phyloP scores from a whole-genome alignment of 805 yeast genomes.

The Candida manassasensis region DNA sequence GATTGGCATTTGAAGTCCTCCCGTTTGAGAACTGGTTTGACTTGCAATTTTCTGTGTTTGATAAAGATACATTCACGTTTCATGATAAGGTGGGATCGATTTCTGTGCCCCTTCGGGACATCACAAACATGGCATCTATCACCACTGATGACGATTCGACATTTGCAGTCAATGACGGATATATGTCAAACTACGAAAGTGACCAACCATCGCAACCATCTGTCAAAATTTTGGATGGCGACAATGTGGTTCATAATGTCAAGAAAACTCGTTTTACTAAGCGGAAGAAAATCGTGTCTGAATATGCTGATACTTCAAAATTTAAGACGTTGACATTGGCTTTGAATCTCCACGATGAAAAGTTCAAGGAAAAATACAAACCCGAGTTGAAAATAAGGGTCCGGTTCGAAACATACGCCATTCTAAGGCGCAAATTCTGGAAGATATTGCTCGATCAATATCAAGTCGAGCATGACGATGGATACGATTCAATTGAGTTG shows the following conservation, averaged over 20 bases:
- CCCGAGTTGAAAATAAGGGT: slow-evolving; percentile 59
- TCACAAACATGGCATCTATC: slow-evolving; percentile 35
- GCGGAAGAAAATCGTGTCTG: slow-evolving; percentile 21
- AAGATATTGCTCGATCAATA: slow-evolving; percentile 52
- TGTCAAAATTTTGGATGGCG: slow-evolving; percentile 8
- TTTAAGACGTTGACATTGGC: slow-evolving; percentile 39
- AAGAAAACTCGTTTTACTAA: slow-evolving; percentile 23
- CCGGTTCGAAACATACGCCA: slow-evolving; percentile 62
- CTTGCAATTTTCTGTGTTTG: slow-evolving; percentile 69
- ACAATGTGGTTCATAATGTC: slow-evolving; percentile 12
- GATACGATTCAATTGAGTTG: slow-evolving; percentile 55
- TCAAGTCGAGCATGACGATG: slow-evolving; percentile 28
- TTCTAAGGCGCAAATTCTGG: slow-evolving; percentile 69
- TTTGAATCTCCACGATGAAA: slow-evolving; percentile 25
- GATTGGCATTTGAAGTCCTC: slow-evolving; percentile 71
- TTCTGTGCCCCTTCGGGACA: slow-evolving; percentile 49
- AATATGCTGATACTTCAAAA: slow-evolving; percentile 34
- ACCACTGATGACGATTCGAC: slow-evolving; percentile 3
- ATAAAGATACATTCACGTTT: slow-evolving; percentile 76
- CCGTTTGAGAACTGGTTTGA: slow-evolving; percentile 62
- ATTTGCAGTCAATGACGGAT: slow-evolving; percentile 1
- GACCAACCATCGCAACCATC: slow-evolving; percentile 6
- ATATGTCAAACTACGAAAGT: slow-evolving; percentile 4
- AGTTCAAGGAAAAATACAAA: slow-evolving; percentile 32
- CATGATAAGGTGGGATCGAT: slow-evolving; percentile 79